phyloP scores from a whole-genome alignment of 1,284 basidiomycete species.

The Nidula niveotomentosa region DNA sequence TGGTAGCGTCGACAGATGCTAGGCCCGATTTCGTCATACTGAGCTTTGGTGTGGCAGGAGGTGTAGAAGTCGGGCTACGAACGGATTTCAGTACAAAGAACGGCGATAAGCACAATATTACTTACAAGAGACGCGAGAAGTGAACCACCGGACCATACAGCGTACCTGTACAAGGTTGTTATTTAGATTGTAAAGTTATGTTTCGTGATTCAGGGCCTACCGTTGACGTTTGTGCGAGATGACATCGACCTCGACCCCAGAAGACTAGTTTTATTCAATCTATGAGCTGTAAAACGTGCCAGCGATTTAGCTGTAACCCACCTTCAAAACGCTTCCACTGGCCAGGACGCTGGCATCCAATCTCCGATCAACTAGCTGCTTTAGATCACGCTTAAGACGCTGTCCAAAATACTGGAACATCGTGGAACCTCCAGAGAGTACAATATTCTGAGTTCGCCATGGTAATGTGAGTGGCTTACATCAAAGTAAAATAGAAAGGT shows the following conservation, averaged over 20 bases:
- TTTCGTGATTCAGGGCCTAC: constrained; percentile 29
- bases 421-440: constrained; percentile 92
- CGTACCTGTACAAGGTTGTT: constrained; percentile 56
- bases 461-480: too few species aligned
- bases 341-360: constrained; percentile 78
- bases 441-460: constrained; percentile 68
- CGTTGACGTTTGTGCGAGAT: constrained; percentile 98
- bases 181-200: constrained; percentile 1
- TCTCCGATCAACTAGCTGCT: constrained; percentile 90
- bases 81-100: constrained; percentile 5
- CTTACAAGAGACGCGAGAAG: constrained; percentile 88
- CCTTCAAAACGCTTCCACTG: constrained; percentile 79
- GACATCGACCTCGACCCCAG: constrained; percentile 95
- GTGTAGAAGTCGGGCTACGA: constrained; percentile 92
- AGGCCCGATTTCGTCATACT: constrained; percentile 97
- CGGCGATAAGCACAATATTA: constrained; percentile 10
- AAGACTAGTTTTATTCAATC: constrained; percentile 57
- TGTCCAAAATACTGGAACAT: constrained; percentile 99
- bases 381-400: constrained; percentile 93
- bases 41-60: constrained; percentile 96
- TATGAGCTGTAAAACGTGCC: not conserved
- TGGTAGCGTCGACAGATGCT: constrained; percentile 95
- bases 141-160: constrained; percentile 98
- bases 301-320: constrained; percentile 27
- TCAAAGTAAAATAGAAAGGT: constrained; percentile 2